Conservation (phyloP, 148 eudicot species). For the Euryodendron excelsum region DNA sequence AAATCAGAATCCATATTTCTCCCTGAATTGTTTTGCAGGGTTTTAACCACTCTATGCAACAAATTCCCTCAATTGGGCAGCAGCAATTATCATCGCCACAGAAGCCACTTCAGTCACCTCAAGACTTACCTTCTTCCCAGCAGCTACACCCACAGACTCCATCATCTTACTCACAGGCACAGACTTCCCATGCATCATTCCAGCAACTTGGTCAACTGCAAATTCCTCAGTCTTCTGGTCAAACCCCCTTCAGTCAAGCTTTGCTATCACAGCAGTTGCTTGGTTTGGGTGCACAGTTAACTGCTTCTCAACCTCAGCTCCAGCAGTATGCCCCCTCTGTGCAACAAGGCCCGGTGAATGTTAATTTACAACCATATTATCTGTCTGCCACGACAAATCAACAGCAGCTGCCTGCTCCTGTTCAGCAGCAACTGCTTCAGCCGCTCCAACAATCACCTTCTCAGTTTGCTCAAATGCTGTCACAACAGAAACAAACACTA, state of each 20-base stretch:
- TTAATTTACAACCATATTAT: slow-evolving; percentile 35
- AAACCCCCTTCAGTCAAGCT: slow-evolving; percentile 44
- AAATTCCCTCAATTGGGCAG: slow-evolving; percentile 37
- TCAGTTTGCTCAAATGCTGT: slow-evolving; percentile 84
- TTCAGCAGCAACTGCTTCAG: slow-evolving; percentile 40
- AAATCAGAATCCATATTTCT: not conserved
- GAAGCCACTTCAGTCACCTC: slow-evolving; percentile 61
- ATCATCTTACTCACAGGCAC: slow-evolving; percentile 42
- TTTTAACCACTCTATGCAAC: slow-evolving; percentile 43
- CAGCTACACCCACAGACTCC: slow-evolving; percentile 45
- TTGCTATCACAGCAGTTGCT: slow-evolving; percentile 40
- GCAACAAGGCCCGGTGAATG: slow-evolving; percentile 34
- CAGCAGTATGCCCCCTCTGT: slow-evolving; percentile 47
- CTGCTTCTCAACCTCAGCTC: slow-evolving; percentile 42
- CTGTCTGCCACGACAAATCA: slow-evolving; percentile 40
- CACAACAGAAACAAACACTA: slow-evolving; percentile 85
- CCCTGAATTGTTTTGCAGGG: slow-evolving; percentile 22
- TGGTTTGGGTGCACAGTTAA: slow-evolving; percentile 34
- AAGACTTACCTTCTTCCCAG: slow-evolving; percentile 43
- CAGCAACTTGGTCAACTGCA: slow-evolving; percentile 50
- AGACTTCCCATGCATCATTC: slow-evolving; percentile 31
- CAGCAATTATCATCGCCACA: slow-evolving; percentile 52
- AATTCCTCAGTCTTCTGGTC: slow-evolving; percentile 35
- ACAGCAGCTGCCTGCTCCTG: slow-evolving; percentile 34
- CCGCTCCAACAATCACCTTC: slow-evolving; percentile 68